Evolutionary conservation across 129 eudicot species (phyloP).

Genomic region (Flaveria sonorensis): DNA sequence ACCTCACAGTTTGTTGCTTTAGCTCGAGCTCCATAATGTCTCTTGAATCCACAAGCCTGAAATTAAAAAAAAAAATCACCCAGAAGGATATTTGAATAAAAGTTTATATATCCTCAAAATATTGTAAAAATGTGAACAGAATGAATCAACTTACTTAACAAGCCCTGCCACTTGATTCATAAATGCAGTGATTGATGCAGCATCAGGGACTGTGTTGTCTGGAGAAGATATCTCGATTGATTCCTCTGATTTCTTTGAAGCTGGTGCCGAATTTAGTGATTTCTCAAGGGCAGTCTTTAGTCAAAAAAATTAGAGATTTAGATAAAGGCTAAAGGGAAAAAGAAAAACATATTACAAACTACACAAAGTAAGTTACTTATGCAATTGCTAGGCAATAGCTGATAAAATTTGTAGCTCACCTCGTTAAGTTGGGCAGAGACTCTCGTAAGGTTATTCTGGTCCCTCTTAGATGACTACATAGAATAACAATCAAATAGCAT

Average conservation of each 20-base stretch:
- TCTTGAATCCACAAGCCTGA: constrained; percentile 93
- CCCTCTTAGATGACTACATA: constrained; percentile 50
- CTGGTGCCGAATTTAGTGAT: constrained; percentile 46
- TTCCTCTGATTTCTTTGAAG: constrained; percentile 39
- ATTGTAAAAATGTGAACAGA: neutral
- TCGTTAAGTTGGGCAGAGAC: constrained; percentile 66
- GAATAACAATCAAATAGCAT: constrained; percentile 7
- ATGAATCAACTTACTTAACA: constrained; percentile 56
- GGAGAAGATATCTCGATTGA: constrained; percentile 26
- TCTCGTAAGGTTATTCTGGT: constrained; percentile 47
- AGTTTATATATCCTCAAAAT: neutral
- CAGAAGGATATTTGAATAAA: neutral
- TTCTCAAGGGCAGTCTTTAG: constrained; percentile 50
- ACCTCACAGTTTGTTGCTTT: constrained; percentile 77
- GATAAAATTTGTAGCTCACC: constrained; percentile 35
- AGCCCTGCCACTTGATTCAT: constrained; percentile 82
- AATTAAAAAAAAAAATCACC: neutral
- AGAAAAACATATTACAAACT: neutral
- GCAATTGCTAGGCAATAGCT: neutral
- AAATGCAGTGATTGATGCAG: constrained; percentile 58
- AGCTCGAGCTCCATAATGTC: constrained; percentile 87
- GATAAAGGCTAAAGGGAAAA: constrained; percentile 12
- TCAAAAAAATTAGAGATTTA: constrained; percentile 21
- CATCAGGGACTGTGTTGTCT: constrained; percentile 52
- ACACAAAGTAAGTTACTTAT: neutral